These are phyloP conservation scores for Diaporthe batatas DNA, from an alignment of 2,329 filamentous ascomycete species.

Conservation along the genomic window DNA sequence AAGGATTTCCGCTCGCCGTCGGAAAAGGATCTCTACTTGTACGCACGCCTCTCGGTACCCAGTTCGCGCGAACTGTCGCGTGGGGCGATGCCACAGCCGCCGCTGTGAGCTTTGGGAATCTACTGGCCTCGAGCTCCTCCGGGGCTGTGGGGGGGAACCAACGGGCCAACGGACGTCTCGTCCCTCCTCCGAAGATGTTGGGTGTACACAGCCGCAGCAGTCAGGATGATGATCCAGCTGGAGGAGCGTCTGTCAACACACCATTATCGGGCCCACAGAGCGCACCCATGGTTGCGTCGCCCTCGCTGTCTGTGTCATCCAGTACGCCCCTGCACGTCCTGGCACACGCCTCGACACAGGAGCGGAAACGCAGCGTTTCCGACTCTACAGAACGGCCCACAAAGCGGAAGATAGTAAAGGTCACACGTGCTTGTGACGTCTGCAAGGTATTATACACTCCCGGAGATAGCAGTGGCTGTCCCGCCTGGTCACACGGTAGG, in stretches of 20 bases:
- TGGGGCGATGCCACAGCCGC: slow-evolving; percentile 14
- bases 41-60: slow-evolving; percentile 1
- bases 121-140: neutral
- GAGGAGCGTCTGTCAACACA: slow-evolving; percentile 9
- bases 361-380: slow-evolving; percentile 33
- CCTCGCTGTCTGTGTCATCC: slow-evolving; percentile 17
- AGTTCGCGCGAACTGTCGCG: neutral
- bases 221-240: slow-evolving; percentile 11
- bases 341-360: slow-evolving; percentile 23
- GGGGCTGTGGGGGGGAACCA: neutral
- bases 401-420: slow-evolving; percentile 46
- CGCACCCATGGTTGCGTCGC: slow-evolving; percentile 21
- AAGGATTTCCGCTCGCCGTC: slow-evolving; percentile 20
- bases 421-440: slow-evolving; percentile 55
- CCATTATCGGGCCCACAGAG: slow-evolving; percentile 4
- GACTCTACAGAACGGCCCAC: slow-evolving; percentile 10
- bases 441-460: slow-evolving; percentile 45
- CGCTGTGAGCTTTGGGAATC: neutral
- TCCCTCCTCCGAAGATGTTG: slow-evolving; percentile 22
- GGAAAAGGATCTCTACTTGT: slow-evolving; percentile 23
- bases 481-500: neutral
- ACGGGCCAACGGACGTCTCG: neutral
- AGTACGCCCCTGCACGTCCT: slow-evolving; percentile 31
- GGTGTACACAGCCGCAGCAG: slow-evolving; percentile 25
- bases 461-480: neutral